Base-by-base conservation (phyloP, 2,329 filamentous ascomycete genomes). In the Colletotrichum sublineola region DNA sequence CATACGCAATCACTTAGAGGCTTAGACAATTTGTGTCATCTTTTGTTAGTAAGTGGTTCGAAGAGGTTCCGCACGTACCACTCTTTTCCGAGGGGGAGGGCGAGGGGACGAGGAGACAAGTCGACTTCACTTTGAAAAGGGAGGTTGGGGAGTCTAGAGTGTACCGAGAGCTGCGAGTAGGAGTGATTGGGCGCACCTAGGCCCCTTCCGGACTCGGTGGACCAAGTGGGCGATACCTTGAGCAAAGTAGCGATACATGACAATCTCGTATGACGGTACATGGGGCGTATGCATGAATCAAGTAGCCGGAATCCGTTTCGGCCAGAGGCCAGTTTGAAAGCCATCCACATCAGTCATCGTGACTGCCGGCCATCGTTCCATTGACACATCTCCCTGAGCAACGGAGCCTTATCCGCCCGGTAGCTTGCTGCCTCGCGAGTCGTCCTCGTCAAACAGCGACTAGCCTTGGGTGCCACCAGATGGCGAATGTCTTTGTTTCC, bases 181-280 rank as follows among this genome's bases (percentile, higher is more conserved):
- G 67, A 61, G 70, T 71, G 67, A 75, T 74, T 75, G 67, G 63
- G 63, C 38, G 52, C 52, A 50, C 42, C 53, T 56, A 71, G 62
- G 63, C 48, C 67, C 62, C 66, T 63, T 67, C 68, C 67, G 71
- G 56, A 56, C 38, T n/a, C 31, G 68, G 67, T 66, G 56, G 67
- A 71, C 62, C 71, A 53, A 11, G 6, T 33, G 33, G 4, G 24
- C 31, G 75, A 68, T 78, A 79, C 77, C 38, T 76, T 12, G 6
- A 14, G 6, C 3, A 15, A 46, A 77, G 78, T 79, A 78, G 71
- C 67, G 63, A 77, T 79, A 79, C 79, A 75, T 74, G 74, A 29
- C 63, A 73, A 60, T 69, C 56, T 75, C 71, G 76, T 75, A 76
- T 69, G 70, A 74, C 71, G 74, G 68, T 80, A 80, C 78, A 77